These are phyloP conservation scores for Lithocarpus polystachyus DNA, from an alignment of 306 rosid species.

Conservation along the genomic window DNA sequence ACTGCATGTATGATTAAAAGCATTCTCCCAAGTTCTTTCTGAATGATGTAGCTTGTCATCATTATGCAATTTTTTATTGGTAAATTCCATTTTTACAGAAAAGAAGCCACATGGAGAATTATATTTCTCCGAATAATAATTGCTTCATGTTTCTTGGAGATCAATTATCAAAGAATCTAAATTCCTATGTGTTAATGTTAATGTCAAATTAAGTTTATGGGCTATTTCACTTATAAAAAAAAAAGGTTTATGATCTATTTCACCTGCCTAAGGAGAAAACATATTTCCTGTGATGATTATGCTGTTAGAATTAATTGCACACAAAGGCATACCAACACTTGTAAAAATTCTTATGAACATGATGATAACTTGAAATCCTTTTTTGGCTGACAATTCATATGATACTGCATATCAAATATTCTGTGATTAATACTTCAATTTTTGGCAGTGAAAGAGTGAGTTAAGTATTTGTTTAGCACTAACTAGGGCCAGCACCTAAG, in stretches of 20 bases:
- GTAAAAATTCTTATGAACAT: not conserved
- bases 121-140: not conserved
- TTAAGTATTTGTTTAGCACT: not conserved
- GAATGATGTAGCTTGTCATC: not conserved
- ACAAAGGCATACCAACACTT: not conserved
- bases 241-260: not conserved
- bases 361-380: not conserved
- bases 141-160: not conserved
- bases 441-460: not conserved
- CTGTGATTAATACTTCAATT: not conserved
- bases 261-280: not conserved
- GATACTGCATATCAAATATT: not conserved
- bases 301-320: not conserved
- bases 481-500: not conserved
- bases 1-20: not conserved
- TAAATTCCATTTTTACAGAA: not conserved
- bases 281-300: not conserved
- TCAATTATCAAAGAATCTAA: not conserved
- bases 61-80: not conserved
- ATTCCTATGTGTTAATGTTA: no score
- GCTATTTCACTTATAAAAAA: no score
- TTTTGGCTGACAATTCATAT: not conserved
- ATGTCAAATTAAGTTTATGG: no score
- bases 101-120: not conserved
- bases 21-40: not conserved